Evolutionary conservation across 2,329 filamentous ascomycete genomes (phyloP).

Genomic region (Colletotrichum chrysophilum): DNA sequence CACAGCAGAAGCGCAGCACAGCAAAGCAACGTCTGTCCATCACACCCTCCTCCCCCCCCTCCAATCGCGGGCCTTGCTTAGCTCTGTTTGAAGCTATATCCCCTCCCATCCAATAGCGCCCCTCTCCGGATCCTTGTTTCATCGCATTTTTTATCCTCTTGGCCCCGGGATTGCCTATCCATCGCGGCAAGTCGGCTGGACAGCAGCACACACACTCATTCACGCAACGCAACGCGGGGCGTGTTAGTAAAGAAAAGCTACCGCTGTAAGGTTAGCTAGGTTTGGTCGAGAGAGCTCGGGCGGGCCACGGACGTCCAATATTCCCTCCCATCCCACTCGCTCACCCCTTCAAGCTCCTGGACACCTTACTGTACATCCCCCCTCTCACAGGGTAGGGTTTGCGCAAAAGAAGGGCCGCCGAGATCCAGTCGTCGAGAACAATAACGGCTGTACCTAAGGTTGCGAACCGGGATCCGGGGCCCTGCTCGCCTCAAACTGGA

Average conservation of each 20-base stretch:
- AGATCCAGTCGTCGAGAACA: slow-evolving; percentile 10
- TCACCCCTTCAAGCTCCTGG: not conserved
- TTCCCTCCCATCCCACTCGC: not conserved
- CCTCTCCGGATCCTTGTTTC: slow-evolving; percentile 18
- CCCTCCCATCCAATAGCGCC: slow-evolving; percentile 19
- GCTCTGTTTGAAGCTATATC: slow-evolving; percentile 22
- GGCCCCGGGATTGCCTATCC: not conserved
- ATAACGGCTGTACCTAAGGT: not conserved
- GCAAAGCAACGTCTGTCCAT: not conserved
- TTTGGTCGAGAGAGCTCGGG: slow-evolving; percentile 19
- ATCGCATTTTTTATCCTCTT: slow-evolving; percentile 15
- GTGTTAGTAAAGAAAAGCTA: not conserved
- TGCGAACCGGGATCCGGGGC: slow-evolving; percentile 6
- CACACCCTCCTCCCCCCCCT: not conserved
- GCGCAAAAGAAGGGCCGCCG: not conserved
- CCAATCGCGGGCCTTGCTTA: not conserved
- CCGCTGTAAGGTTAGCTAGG: not conserved
- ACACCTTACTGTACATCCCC: not conserved
- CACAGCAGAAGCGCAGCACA: not conserved
- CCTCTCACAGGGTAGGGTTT: not conserved
- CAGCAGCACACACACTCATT: not conserved
- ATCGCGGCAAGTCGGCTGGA: slow-evolving; percentile 9
- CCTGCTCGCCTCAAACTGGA: slow-evolving; percentile 8
- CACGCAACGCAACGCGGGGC: not conserved
- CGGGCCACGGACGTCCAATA: slow-evolving; percentile 20